Evolutionary conservation across 768 basidiomycete genomes (phyloP), one percentile per base, ranked within the genome.

Genomic region (Polyporus arcularius): DNA sequence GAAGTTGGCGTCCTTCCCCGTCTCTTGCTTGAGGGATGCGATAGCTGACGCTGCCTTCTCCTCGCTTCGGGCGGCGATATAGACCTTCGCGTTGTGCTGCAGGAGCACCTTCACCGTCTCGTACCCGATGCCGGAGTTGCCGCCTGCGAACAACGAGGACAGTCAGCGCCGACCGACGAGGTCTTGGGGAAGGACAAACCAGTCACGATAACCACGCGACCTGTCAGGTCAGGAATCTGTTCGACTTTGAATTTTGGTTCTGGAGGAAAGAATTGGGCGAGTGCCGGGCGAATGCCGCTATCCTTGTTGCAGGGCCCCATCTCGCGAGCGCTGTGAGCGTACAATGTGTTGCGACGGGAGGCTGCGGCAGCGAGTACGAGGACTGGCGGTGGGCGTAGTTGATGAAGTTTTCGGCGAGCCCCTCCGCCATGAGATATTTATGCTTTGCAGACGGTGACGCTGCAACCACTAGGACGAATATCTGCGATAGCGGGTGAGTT

Each of bases 51-150:
- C 73, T 0, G 79, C 75, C 62, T 82, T 87, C 35, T 72, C 70
- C 55, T 72, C 64, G 57, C 68, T 79, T 10, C 88, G 79, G 3
- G 76, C 73, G 0, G 82, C 85, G 46, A 90, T 55, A 67, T 91
- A 90, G 0, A 90, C 87, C 55, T 81, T 88, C 9, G 87, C 88
- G 66, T 86, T 83, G 63, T 83, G 84, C 15, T 66, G 53, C 15
- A 90, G 73, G 3, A 88, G 78, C 2, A 73, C 61, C 32, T 54
- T 85, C 14, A 73, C 80, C 0, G 83, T 85, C 68, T 86, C 85
- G 61, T 84, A 84, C 21, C 87, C 87, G 42, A 89, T 77, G 4
- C 86, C 79, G 4, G 67, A 64, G 61, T 77, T 76, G 6, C 73
- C 73, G 15, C 67, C 67, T 68, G 46, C 8, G 35, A 35, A 35